Base-by-base conservation (phyloP, 805 yeast genomes). In the Dipodascus geniculatus region DNA sequence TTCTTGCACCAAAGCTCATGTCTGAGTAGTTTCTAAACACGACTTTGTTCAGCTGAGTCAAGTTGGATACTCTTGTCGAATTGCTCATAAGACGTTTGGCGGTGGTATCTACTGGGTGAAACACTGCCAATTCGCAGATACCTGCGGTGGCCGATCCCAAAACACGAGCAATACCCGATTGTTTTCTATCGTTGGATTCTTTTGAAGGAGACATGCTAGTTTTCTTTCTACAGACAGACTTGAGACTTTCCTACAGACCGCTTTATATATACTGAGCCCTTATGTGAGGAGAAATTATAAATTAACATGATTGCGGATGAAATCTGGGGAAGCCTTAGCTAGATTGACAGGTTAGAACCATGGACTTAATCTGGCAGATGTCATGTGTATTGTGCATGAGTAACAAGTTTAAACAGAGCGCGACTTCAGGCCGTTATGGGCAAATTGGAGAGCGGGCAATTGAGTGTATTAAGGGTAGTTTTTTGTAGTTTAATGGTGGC, bases 141-240 rank as follows among this genome's bases (percentile, higher is more conserved):
- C 99, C 99, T 47, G 99, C 99, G 20, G 95, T 78, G 19, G 98
- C 99, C n/a, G 98, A 91, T 49, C 99, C 99, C 50, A 93, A 76
- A 48, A 91, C 83, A 70, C 98, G 82, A 63, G 99, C 96, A 49
- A 75, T 61, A 53, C 87, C 98, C 50, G 95, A 83, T 72, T 91
- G 90, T 76, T 83, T 88, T 66, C 88, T 93, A 71, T 73, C 70
- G 24, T 64, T 55, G 6, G 67, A 51, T 33, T 64, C 56, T n/a
- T n/a, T 42, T 38, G 65, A 58, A 42, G 69, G 60, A 22, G 69
- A 53, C 63, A 61, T 61, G 33, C 6, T 6, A 28, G 11, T 28
- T 28, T 28, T 28, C 33, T 28, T 28, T 28, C 33, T 6, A 28
- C 6, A 28, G 11, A 28, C 11, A n/a, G n/a, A n/a, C n/a, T n/a